phyloP scores from a whole-genome alignment of 2,329 filamentous ascomycete species.

The Rhinocladiella mackenziei region DNA sequence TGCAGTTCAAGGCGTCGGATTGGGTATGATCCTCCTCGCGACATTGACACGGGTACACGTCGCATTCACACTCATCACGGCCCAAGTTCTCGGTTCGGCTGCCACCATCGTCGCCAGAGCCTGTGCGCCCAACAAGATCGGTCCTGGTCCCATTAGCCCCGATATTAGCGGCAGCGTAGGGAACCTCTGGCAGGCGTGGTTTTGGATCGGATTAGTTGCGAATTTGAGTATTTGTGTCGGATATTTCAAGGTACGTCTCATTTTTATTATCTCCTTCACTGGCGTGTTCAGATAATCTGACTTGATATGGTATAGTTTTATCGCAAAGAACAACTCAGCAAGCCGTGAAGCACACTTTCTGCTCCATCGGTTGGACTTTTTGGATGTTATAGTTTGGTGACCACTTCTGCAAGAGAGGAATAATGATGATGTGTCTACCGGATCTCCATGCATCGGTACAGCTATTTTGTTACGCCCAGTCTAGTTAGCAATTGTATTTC shows the following conservation, averaged over 20 bases:
- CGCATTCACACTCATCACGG: slow-evolving; percentile 56
- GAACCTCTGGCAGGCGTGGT: slow-evolving; percentile 50
- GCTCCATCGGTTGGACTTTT: too few species aligned
- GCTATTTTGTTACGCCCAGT: too few species aligned
- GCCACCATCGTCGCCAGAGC: slow-evolving; percentile 61
- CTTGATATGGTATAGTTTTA: slow-evolving; percentile 38
- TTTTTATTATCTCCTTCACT: background rate
- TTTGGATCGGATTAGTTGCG: slow-evolving; percentile 58
- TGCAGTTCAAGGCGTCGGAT: slow-evolving; percentile 61
- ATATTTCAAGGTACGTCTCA: slow-evolving; percentile 46
- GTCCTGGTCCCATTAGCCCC: slow-evolving; percentile 60
- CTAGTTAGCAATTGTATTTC: too few species aligned
- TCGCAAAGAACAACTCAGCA: slow-evolving; percentile 44
- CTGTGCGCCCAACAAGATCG: slow-evolving; percentile 57
- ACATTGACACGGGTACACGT: slow-evolving; percentile 64
- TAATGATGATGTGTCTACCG: too few species aligned
- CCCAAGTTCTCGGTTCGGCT: slow-evolving; percentile 59
- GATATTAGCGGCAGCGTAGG: slow-evolving; percentile 52
- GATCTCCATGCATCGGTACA: too few species aligned
- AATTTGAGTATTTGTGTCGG: slow-evolving; percentile 58
- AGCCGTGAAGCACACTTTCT: too few species aligned
- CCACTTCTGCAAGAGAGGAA: too few species aligned
- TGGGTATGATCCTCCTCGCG: slow-evolving; percentile 65
- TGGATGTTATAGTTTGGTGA: too few species aligned
- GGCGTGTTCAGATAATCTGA: background rate